These are phyloP conservation scores for Coemansia sp. DNA, from an alignment of 192 early-diverging fungal genomes.

Conservation along the genomic window DNA sequence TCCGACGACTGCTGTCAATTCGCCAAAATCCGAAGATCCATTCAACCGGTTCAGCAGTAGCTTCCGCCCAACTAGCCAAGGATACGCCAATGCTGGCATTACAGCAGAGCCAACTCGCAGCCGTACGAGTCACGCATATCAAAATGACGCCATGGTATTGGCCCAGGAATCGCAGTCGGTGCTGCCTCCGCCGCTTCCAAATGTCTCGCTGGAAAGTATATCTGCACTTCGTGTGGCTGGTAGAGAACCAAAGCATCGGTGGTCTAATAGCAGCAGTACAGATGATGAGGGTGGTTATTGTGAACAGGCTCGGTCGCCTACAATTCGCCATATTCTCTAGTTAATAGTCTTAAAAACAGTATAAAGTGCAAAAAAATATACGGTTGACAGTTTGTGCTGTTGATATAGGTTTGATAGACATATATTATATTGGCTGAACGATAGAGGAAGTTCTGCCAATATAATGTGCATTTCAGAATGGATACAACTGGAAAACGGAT, in stretches of 20 bases:
- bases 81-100: not conserved
- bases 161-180: conserved; percentile 19
- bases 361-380: not conserved
- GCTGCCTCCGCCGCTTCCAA: not conserved
- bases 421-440: too few species aligned
- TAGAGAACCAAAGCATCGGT: not conserved
- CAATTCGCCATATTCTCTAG: conserved; percentile 1
- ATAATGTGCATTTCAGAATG: too few species aligned
- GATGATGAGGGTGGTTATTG: not conserved
- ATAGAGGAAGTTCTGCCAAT: too few species aligned
- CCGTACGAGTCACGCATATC: not conserved
- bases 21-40: conserved; percentile 12
- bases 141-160: too few species aligned
- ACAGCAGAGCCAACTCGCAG: not conserved
- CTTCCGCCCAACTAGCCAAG: conserved; percentile 2
- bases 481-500: too few species aligned
- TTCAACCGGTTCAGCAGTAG: conserved; percentile 12
- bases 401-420: too few species aligned
- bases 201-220: conserved; percentile 4
- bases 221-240: not conserved
- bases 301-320: not conserved
- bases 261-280: not conserved
- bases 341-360: not conserved
- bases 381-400: too few species aligned
- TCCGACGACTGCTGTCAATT: conserved; percentile 18